Evolutionary conservation across 768 basidiomycete genomes (phyloP).

Genomic region (Gymnopilus dilepis): DNA sequence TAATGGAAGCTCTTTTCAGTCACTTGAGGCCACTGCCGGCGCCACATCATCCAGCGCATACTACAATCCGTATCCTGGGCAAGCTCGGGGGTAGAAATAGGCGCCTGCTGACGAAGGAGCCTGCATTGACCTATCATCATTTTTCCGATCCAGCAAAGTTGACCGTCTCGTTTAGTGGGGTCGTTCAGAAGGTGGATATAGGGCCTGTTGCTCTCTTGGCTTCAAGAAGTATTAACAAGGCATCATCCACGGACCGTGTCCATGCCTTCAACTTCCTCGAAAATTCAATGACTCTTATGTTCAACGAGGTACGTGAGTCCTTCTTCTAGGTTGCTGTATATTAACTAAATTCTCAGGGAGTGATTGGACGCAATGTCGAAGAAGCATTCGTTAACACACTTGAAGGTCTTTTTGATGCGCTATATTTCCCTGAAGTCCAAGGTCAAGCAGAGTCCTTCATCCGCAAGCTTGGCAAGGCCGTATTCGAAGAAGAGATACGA

Average conservation of each 20-base stretch:
- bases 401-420: conserved; percentile 80
- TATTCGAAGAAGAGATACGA: conserved; percentile 79
- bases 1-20: conserved; percentile 93
- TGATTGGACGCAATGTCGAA: conserved; percentile 74
- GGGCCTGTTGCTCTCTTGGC: conserved; percentile 71
- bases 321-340: neutral
- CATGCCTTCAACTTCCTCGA: conserved; percentile 76
- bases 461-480: conserved; percentile 66
- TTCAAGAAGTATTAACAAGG: conserved; percentile 60
- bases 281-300: conserved; percentile 66
- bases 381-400: conserved; percentile 71
- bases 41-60: conserved; percentile 89
- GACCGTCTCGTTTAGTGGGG: conserved; percentile 75
- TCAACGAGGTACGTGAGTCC: conserved; percentile 67
- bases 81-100: conserved; percentile 96
- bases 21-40: conserved; percentile 90
- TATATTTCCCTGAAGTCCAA: conserved; percentile 71
- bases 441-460: conserved; percentile 74
- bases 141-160: conserved; percentile 75
- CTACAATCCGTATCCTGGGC: conserved; percentile 93
- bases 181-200: conserved; percentile 66
- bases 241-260: conserved; percentile 51
- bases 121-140: conserved; percentile 71
- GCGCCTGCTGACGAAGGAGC: conserved; percentile 81
- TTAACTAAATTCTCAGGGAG: conserved; percentile 52